These are phyloP conservation scores for Pichia scutulata DNA, from an alignment of 805 yeast species.

Conservation along the genomic window DNA sequence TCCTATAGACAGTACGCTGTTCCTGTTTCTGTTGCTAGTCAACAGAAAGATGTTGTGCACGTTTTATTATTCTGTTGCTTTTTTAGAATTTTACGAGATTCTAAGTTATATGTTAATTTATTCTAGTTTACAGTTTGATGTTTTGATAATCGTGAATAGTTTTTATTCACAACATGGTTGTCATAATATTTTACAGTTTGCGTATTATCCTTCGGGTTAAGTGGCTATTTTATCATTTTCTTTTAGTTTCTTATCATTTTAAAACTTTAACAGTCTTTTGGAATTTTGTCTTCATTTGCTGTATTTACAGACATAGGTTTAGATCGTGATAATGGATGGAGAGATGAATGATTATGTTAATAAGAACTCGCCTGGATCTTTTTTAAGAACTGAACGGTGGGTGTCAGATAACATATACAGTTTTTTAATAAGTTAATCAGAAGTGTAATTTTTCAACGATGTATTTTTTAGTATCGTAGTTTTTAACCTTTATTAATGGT, in stretches of 20 bases:
- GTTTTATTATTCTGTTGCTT: not conserved
- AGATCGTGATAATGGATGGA: constrained; percentile 30
- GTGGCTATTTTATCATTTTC: constrained; percentile 4
- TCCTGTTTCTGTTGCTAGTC: constrained; percentile 8
- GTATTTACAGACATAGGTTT: constrained; percentile 13
- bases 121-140: not conserved
- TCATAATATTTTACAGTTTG: not conserved
- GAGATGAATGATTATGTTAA: constrained; percentile 24
- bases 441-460: not conserved
- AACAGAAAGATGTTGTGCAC: constrained; percentile 1
- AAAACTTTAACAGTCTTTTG: not conserved
- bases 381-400: constrained; percentile 26
- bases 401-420: constrained; percentile 31
- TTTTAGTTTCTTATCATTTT: not conserved
- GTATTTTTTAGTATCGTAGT: too few relatives aligned
- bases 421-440: not conserved
- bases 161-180: constrained; percentile 10
- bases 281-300: constrained; percentile 1
- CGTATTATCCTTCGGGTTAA: constrained; percentile 9
- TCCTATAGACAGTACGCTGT: constrained; percentile 31
- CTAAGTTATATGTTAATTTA: not conserved
- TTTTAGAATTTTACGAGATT: not conserved
- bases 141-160: constrained; percentile 9
- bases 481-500: too few relatives aligned
- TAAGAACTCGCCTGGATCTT: constrained; percentile 32